These are phyloP conservation scores for Daldinia bambusicola DNA, from an alignment of 495 filamentous ascomycete species.

Conservation along the genomic window DNA sequence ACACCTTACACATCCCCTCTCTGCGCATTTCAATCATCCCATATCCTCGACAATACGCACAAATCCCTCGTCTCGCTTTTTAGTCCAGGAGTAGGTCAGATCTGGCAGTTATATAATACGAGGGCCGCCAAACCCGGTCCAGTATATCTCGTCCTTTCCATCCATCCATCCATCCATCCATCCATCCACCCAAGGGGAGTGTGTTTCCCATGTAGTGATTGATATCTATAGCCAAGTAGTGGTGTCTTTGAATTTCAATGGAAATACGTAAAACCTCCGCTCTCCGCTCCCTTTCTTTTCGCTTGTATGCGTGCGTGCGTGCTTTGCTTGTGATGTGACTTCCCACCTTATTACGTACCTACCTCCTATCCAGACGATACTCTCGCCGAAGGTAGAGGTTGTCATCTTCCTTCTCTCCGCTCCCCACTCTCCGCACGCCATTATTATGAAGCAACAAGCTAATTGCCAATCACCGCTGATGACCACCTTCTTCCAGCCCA, in stretches of 20 bases:
- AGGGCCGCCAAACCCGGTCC: neutral
- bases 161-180: neutral
- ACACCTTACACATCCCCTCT: neutral
- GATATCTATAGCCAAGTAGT: neutral
- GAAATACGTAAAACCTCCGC: neutral
- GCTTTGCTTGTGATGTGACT: neutral
- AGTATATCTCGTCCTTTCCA: neutral
- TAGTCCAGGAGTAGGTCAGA: too few relatives aligned
- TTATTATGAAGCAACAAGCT: too few relatives aligned
- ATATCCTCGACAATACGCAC: neutral
- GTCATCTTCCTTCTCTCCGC: neutral
- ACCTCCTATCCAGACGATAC: neutral
- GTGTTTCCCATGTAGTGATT: neutral
- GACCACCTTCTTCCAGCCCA: conserved; percentile 41
- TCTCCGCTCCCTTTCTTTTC: neutral
- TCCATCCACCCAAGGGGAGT: neutral
- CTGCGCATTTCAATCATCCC: neutral
- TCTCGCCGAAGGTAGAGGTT: neutral
- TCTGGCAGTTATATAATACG: neutral
- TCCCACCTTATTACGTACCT: neutral
- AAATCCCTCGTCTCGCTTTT: neutral
- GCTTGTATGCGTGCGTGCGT: neutral
- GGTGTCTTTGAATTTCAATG: neutral
- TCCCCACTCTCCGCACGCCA: neutral
- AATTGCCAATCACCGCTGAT: neutral